These are phyloP conservation scores for Marvania coccoides DNA, from an alignment of 139 green algal genomes.

Conservation along the genomic window DNA sequence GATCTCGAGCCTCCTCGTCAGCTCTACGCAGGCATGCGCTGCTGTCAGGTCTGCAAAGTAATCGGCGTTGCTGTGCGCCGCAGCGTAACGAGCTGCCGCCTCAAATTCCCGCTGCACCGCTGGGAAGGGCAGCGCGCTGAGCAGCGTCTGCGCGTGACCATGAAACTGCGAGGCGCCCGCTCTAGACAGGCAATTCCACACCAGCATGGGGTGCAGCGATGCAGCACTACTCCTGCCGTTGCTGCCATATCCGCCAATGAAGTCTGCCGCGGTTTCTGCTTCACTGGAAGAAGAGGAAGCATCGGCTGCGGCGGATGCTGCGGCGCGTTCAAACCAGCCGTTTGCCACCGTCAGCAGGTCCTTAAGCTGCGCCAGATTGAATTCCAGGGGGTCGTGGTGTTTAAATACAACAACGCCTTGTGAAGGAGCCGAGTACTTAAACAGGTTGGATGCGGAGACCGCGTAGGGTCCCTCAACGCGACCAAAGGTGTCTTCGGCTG, in stretches of 20 bases:
- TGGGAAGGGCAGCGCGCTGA: conserved; percentile 31
- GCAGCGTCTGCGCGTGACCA: conserved; percentile 52
- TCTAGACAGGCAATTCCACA: conserved; percentile 64
- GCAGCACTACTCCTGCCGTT: background rate
- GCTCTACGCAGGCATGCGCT: conserved; percentile 16
- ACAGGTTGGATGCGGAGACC: conserved; percentile 75
- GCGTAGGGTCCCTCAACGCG: conserved; percentile 47
- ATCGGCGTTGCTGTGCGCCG: background rate
- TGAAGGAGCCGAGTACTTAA: conserved; percentile 69
- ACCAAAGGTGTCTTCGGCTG: conserved; percentile 50
- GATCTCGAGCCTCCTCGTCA: background rate
- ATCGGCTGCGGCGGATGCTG: background rate
- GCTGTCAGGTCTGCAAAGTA: conserved; percentile 32
- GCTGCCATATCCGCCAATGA: background rate
- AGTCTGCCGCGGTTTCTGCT: background rate
- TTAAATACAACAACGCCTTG: conserved; percentile 77
- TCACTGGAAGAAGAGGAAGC: background rate
- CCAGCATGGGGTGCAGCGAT: conserved; percentile 40
- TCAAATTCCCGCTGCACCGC: conserved; percentile 7
- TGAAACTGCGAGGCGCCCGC: conserved; percentile 51
- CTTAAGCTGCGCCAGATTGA: conserved; percentile 38
- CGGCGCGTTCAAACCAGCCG: conserved; percentile 42
- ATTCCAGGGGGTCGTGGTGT: conserved; percentile 72
- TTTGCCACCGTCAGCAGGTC: conserved; percentile 46
- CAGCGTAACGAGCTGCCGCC: background rate